Conservation (phyloP, 2,329 filamentous ascomycete species). For the Verticillium isaacii region DNA sequence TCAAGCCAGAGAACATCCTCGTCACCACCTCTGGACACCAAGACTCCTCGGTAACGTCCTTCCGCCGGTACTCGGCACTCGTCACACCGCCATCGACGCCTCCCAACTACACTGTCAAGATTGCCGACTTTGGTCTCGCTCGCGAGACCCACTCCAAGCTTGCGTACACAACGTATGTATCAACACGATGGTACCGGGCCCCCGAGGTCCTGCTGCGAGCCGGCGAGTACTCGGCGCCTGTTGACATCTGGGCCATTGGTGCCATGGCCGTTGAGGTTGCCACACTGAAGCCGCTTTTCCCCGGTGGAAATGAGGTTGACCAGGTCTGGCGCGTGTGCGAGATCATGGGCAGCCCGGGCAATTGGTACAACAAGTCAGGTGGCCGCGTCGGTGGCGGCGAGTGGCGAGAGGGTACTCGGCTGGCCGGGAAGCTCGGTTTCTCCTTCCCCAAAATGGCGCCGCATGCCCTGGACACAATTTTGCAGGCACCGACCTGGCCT, state of each 20-base stretch:
- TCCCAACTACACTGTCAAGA: slow-evolving; percentile 92
- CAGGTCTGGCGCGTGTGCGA: slow-evolving; percentile 99
- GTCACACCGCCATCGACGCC: slow-evolving; percentile 95
- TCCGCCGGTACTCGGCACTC: slow-evolving; percentile 86
- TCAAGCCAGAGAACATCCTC: slow-evolving; percentile 98
- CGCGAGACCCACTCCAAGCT: slow-evolving; percentile 94
- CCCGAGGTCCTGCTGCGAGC: slow-evolving; percentile 91
- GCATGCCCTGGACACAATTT: slow-evolving; percentile 90
- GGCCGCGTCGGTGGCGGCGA: slow-evolving; percentile 87
- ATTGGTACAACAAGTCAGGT: slow-evolving; percentile 94
- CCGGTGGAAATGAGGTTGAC: slow-evolving; percentile 95
- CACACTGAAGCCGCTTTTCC: slow-evolving; percentile 93
- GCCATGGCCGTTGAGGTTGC: slow-evolving; percentile 99
- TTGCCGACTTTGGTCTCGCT: slow-evolving; percentile 97
- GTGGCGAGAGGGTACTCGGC: slow-evolving; percentile 89
- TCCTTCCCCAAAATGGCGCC: slow-evolving; percentile 99
- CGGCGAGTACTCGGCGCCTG: slow-evolving; percentile 93
- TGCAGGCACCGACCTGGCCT: slow-evolving; percentile 90
- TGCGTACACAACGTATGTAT: slow-evolving; percentile 97
- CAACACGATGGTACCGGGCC: slow-evolving; percentile 95
- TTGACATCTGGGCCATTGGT: slow-evolving; percentile 97
- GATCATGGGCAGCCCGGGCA: slow-evolving; percentile 97
- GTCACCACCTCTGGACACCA: slow-evolving; percentile 85
- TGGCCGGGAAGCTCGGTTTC: slow-evolving; percentile 95
- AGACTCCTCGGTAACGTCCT: slow-evolving; percentile 71